Evolutionary conservation across 257 asterid species (phyloP).

Genomic region (Osmanthus fragrans): DNA sequence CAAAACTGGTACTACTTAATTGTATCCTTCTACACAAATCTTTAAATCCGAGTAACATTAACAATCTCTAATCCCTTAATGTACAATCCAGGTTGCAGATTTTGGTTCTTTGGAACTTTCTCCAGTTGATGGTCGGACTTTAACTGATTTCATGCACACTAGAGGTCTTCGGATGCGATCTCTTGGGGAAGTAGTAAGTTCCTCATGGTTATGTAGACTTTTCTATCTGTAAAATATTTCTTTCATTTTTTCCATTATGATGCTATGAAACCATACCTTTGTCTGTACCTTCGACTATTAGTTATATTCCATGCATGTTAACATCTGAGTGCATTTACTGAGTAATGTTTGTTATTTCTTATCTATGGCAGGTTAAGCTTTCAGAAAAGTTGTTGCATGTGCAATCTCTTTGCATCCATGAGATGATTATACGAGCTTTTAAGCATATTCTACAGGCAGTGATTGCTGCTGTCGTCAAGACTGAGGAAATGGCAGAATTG

Average conservation of each 20-base stretch:
- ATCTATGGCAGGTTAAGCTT: constrained; percentile 77
- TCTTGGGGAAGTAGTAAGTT: constrained; percentile 94
- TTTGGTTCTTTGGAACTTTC: constrained; percentile 98
- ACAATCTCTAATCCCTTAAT: constrained; percentile 28
- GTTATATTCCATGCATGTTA: background rate
- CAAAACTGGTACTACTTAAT: constrained; percentile 70
- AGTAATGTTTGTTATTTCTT: constrained; percentile 23
- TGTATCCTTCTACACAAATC: constrained; percentile 7
- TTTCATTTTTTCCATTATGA: background rate
- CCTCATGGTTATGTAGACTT: constrained; percentile 16
- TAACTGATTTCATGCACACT: constrained; percentile 98
- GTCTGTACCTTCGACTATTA: background rate
- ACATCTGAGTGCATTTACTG: constrained; percentile 21
- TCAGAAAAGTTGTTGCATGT: constrained; percentile 95
- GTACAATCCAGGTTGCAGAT: constrained; percentile 81
- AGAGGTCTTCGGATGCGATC: constrained; percentile 99
- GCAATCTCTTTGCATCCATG: constrained; percentile 95
- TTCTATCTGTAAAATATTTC: background rate
- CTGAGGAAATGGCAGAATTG: constrained; percentile 70
- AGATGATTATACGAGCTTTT: constrained; percentile 93
- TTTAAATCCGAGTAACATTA: constrained; percentile 15
- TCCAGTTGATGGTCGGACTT: constrained; percentile 96
- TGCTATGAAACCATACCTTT: background rate
- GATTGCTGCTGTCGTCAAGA: constrained; percentile 66
- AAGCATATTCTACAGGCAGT: constrained; percentile 92